Evolutionary conservation across 2,329 filamentous ascomycete genomes (phyloP), one percentile per base, ranked within the genome.

Genomic region (Xylaria multiplex): DNA sequence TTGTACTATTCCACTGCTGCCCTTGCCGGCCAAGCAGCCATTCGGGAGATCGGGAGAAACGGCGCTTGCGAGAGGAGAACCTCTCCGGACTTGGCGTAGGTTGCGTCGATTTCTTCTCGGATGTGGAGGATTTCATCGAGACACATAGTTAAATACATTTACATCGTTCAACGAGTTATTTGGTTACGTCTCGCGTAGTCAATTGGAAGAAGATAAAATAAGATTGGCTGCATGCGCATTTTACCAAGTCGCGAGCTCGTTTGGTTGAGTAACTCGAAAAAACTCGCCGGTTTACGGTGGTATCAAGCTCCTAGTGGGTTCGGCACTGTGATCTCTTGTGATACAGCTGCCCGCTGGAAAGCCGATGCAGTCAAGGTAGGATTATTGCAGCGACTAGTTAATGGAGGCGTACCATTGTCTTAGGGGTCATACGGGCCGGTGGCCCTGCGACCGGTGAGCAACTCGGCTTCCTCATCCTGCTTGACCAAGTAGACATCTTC

Each of bases 401-500:
- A 27, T 3, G 27, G 27, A 6, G 9, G 32, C 6, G 32, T 14
- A 16, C 14, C 48, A 11, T 40, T 32, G 50, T 60, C 52, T 43
- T 35, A 61, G 27, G 87, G 86, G 49, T 87, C 79, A 78, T 86
- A 88, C 1, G 87, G 81, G 5, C 82, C 81, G 2, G 64, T 77
- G 2, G 87, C 86, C 60, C 84, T 81, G 2, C 75, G 79, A 1
- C 86, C 86, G 24, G 83, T 88, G 54, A 90, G 74, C 13, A 88
- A 76, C 52, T 88, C 84, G 0, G 87, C 83, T 59, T 84, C 80
- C 0, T 82, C 85, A 59, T 82, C 73, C 61, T 84, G 83, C 62
- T 75, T 85, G 7, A 90, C 84, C 3, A 90, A 77, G 58, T 88
- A 82, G 7, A 90, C 81, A 71, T 90, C 87, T 72, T 90, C 88